These are phyloP conservation scores for Fusarium stilboides DNA, from an alignment of 2,329 filamentous ascomycete genomes.

Conservation along the genomic window DNA sequence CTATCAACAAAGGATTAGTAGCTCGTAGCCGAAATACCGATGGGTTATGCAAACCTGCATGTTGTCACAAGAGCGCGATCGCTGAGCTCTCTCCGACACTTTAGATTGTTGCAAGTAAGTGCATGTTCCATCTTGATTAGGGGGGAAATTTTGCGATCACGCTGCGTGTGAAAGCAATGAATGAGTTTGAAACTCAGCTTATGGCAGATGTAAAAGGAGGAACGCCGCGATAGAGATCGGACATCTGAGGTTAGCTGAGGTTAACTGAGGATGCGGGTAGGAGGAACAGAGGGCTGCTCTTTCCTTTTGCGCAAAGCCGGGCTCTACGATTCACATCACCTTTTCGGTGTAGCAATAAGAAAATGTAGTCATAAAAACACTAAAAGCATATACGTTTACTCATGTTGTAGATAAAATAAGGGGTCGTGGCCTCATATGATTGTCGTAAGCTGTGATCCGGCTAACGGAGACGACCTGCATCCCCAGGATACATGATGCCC, in stretches of 20 bases:
- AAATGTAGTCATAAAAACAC: background rate
- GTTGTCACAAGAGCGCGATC: slow-evolving; percentile 87
- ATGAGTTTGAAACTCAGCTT: background rate
- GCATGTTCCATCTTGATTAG: slow-evolving; percentile 76
- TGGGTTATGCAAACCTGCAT: slow-evolving; percentile 74
- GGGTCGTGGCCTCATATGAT: slow-evolving; percentile 35
- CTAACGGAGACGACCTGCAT: slow-evolving; percentile 31
- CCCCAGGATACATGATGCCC: slow-evolving; percentile 18
- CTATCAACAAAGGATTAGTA: slow-evolving; percentile 59
- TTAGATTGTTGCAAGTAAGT: slow-evolving; percentile 84
- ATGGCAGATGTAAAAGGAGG: background rate
- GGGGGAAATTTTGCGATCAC: background rate
- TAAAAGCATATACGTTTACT: slow-evolving; percentile 4
- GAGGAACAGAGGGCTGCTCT: slow-evolving; percentile 3
- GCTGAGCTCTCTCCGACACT: slow-evolving; percentile 78
- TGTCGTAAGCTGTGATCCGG: slow-evolving; percentile 42
- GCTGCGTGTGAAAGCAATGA: background rate
- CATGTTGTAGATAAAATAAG: slow-evolving; percentile 12
- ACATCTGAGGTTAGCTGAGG: background rate
- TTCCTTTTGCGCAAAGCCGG: slow-evolving; percentile 2
- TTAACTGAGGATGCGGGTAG: background rate
- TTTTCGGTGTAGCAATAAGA: background rate
- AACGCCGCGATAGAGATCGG: background rate
- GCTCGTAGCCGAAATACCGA: background rate
- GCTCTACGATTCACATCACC: background rate